Evolutionary conservation across 2,329 filamentous ascomycete genomes (phyloP), one percentile per base, ranked within the genome.

Genomic region (Aureobasidium lini): DNA sequence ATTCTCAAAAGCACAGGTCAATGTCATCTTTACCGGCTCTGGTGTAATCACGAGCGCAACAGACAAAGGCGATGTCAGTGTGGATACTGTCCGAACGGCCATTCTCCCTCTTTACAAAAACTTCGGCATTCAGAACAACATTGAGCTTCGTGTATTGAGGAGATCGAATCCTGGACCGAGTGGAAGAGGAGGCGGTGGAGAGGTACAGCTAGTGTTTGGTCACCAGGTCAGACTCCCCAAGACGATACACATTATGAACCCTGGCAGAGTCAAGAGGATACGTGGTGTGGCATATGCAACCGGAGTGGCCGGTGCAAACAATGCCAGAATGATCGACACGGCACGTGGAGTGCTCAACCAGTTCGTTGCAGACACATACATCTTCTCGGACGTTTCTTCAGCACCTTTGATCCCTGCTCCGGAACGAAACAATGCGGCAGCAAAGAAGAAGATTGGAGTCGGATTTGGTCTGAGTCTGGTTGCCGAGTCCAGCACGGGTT

Each of bases 171-270:
- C 88, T 0, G 89, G 89, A 0, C 80, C 83, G 0, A 83, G 84
- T 47, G 92, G 90, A 2, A 82, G 82, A 61, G 90, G 90, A 31
- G 94, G 93, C 40, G 91, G 90, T 43, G 94, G 94, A 43, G 83
- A 95, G 59, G 93, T 99, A n/a, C 92, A 96, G 74, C 77, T 99
- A 61, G 82, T 92, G 7, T 97, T 97, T 70, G 91, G 89, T 18
- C 92, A 93, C 72, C 94, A 99, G 75, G 88, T 99, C 11, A 85
- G 93, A 39, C 78, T 97, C 54, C 94, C 94, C 10, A 96, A 95
- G 78, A 99, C 94, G 39, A 78, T 99, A 70, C 94, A 99, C 73
- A 76, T 96, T 59, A 81, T 95, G 66, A 88, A 84, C 63, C 85
- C 92, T 0, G 94, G 94, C 7, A 81, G 89, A 59, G 87, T 99